A percentile compares a stretch with the other conserved stretches of the same genome.
Evolutionary conservation across 345 rosid genomes (phyloP).

Genomic region (Jatropha curcas): DNA sequence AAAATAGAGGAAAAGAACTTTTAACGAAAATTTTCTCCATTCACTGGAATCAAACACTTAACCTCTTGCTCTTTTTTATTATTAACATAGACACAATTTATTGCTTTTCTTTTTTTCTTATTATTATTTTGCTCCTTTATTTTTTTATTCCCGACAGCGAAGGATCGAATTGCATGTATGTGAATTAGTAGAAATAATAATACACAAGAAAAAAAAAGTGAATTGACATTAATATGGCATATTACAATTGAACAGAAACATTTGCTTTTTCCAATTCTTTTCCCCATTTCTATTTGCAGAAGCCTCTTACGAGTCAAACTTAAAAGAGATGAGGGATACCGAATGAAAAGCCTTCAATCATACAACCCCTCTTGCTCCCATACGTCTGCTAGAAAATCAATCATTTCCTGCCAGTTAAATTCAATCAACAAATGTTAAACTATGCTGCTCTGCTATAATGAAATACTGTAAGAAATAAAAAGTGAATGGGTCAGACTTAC

Average conservation of each 20-base stretch:
- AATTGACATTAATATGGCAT: neutral
- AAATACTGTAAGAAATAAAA: neutral
- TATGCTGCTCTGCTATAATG: neutral
- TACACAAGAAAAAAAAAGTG: neutral
- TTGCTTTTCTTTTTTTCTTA: too few species aligned
- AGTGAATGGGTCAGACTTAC: conserved; percentile 39
- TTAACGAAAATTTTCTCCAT: too few species aligned
- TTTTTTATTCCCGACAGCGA: too few species aligned
- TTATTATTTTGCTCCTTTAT: too few species aligned
- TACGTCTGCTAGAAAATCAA: conserved; percentile 30
- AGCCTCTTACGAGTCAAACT: conserved; percentile 2
- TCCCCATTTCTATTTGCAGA: conserved; percentile 21
- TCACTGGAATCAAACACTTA: too few species aligned
- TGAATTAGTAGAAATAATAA: too few species aligned
- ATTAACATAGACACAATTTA: too few species aligned
- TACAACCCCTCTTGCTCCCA: conserved; percentile 39
- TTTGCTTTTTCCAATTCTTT: neutral
- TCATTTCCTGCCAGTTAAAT: conserved; percentile 27
- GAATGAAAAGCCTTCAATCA: conserved; percentile 18
- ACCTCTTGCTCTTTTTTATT: too few species aligned
- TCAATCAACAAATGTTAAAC: neutral
- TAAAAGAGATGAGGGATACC: neutral
- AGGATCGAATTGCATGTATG: neutral
- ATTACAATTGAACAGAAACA: conserved; percentile 16
- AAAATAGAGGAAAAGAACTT: too few species aligned